Percentiles rank a stretch among this genome's conserved stretches.
Conservation (phyloP, 192 early-diverging fungal species). For the Coemansia sp. region DNA sequence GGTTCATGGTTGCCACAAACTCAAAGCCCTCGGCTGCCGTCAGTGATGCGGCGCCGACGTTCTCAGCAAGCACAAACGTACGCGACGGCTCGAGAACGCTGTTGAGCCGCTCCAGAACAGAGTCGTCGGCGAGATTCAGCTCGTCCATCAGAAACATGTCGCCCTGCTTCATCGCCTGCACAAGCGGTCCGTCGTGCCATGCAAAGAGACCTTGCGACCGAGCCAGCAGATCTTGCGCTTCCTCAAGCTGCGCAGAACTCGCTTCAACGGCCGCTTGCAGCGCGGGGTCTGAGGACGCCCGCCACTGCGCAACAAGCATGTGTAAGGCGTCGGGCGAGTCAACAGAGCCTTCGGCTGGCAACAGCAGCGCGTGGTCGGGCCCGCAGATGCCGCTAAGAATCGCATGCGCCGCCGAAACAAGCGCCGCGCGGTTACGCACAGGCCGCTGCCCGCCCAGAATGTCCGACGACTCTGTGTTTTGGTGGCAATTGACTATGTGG, state of each 20-base stretch:
- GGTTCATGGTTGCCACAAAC: slow-evolving; percentile 99
- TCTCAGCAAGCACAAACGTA: slow-evolving; percentile 89
- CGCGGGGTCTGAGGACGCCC: slow-evolving; percentile 17
- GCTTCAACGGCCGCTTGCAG: slow-evolving; percentile 6
- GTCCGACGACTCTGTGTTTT: slow-evolving; percentile 93
- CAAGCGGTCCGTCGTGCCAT: slow-evolving; percentile 96
- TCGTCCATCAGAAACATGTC: slow-evolving; percentile 95
- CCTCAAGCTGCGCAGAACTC: slow-evolving; percentile 13
- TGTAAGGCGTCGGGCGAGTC: slow-evolving; percentile 25
- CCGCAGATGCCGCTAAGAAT: slow-evolving; percentile 33
- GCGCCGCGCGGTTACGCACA: slow-evolving; percentile 70
- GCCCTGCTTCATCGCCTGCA: slow-evolving; percentile 85
- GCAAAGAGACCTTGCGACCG: slow-evolving; percentile 76
- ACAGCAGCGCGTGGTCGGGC: background rate
- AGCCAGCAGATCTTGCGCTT: slow-evolving; percentile 25
- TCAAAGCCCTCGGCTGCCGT: slow-evolving; percentile 72
- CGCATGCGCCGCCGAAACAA: slow-evolving; percentile 56
- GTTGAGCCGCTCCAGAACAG: slow-evolving; percentile 96
- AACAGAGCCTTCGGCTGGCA: background rate
- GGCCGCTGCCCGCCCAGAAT: slow-evolving; percentile 94
- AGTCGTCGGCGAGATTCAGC: slow-evolving; percentile 98
- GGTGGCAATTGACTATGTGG: slow-evolving; percentile 95
- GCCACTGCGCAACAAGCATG: slow-evolving; percentile 13
- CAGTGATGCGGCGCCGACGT: slow-evolving; percentile 70
- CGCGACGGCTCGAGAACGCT: slow-evolving; percentile 88